Evolutionary conservation across 768 basidiomycete genomes (phyloP), one percentile per base, ranked within the genome.

Genomic region (Ephemerocybe angulata): DNA sequence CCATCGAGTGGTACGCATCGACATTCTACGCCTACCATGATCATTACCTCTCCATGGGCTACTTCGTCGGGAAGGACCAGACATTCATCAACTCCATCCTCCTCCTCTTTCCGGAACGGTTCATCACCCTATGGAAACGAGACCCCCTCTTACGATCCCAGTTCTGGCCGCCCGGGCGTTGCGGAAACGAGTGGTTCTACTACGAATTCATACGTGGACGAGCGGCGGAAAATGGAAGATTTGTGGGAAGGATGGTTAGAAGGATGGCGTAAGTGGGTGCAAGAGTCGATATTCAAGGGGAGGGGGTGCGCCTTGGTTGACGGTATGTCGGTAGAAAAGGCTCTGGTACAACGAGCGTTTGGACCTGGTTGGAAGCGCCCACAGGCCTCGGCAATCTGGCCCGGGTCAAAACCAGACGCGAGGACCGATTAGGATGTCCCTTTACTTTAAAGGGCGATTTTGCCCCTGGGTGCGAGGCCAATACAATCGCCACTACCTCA

Each of bases 31-130:
- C 72, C 0, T 79, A 79, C 55, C 83, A 83, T 63, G 70, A 82
- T 62, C 55, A 73, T 56, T 83, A 82, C 65, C 73, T 82, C 35
- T 61, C 65, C 5, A 67, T 66, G n/a, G 69, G 68, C n/a, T 58
- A 70, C 8, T 84, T 84, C 59, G 78, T 82, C 17, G 81, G 82
- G 8, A 82, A 82, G 60, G 83, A 84, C 64, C 79, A 84, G 62
- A 77, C 77, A 0, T 56, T 85, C 30, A 77, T 83, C 62, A 83
- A 68, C 43, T 54, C 66, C 29, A 60, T 70, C 25, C 54, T 67
- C 35, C 61, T 70, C 28, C 74, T 81, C 38, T 73, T 74, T 63
- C 76, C 82, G 1, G 62, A 69, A 3, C 74, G 75, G 19, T 68
- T 83, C 62, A 49, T 63, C 15, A 70, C 75, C 1, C 70, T 81